Evolutionary conservation across 2,329 filamentous ascomycete genomes (phyloP).

Genomic region (Aspergillus persii): DNA sequence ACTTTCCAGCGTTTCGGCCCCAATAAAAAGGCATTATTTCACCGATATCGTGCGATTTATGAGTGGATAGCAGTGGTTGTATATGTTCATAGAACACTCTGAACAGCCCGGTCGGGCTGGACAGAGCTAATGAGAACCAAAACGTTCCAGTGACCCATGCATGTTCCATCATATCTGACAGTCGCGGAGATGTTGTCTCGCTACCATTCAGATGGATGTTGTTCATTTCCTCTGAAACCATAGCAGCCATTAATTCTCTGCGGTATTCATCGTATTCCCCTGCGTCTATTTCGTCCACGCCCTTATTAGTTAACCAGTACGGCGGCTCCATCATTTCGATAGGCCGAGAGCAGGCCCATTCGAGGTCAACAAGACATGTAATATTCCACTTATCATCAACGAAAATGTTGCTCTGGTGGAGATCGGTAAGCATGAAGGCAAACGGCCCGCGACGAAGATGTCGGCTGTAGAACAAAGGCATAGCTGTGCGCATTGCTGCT

Average conservation of each 20-base stretch:
- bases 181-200: not conserved
- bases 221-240: not conserved
- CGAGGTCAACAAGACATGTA: not conserved
- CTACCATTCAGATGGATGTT: not conserved
- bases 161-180: slow-evolving; percentile 12
- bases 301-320: not conserved
- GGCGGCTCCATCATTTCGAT: not conserved
- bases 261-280: not conserved
- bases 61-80: slow-evolving; percentile 11
- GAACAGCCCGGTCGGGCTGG: slow-evolving; percentile 20
- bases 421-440: not conserved
- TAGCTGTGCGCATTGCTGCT: not conserved
- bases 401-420: not conserved
- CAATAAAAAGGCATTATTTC: slow-evolving; percentile 4
- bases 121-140: slow-evolving; percentile 18
- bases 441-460: not conserved
- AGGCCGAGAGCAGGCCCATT: not conserved
- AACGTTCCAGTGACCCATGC: slow-evolving; percentile 18
- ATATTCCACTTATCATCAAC: not conserved
- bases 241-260: not conserved
- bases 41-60: slow-evolving; percentile 14
- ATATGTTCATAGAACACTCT: slow-evolving; percentile 18
- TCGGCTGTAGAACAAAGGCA: not conserved
- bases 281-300: not conserved
- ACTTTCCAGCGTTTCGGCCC: slow-evolving; percentile 11